Evolutionary conservation across 164 flowering plant species (phyloP).

Genomic region (Stephania japonica): DNA sequence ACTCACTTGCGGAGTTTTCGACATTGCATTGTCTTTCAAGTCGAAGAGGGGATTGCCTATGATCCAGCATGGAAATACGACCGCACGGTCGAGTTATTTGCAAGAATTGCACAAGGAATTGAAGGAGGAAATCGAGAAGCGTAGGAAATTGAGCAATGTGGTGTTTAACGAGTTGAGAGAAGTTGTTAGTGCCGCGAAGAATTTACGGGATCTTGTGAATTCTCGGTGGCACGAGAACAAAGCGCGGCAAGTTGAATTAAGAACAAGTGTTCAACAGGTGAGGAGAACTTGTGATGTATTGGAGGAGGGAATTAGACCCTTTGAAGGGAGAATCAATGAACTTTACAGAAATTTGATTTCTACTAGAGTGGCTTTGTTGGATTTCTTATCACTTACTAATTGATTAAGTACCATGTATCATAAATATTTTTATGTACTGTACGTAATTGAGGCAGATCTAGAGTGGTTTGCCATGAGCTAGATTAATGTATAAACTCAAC

Average conservation of each 20-base stretch:
- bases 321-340: constrained; percentile 24
- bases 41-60: constrained; percentile 21
- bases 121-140: constrained; percentile 20
- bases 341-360: constrained; percentile 29
- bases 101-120: constrained; percentile 19
- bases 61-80: background rate
- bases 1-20: constrained; percentile 18
- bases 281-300: constrained; percentile 19
- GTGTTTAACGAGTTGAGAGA: constrained; percentile 22
- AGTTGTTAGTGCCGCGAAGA: constrained; percentile 9
- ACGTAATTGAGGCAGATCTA: background rate
- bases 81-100: constrained; percentile 20
- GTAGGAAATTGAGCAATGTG: constrained; percentile 7
- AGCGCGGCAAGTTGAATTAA: constrained; percentile 5
- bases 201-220: constrained; percentile 13
- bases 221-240: constrained; percentile 8
- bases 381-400: constrained; percentile 5
- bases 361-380: constrained; percentile 31
- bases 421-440: background rate
- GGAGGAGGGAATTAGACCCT: constrained; percentile 21
- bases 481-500: background rate
- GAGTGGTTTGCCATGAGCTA: background rate
- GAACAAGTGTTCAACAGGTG: constrained; percentile 16
- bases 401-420: background rate
- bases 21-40: constrained; percentile 27